phyloP scores from a whole-genome alignment of 441 rosid genomes.

The Populus tomentosa region DNA sequence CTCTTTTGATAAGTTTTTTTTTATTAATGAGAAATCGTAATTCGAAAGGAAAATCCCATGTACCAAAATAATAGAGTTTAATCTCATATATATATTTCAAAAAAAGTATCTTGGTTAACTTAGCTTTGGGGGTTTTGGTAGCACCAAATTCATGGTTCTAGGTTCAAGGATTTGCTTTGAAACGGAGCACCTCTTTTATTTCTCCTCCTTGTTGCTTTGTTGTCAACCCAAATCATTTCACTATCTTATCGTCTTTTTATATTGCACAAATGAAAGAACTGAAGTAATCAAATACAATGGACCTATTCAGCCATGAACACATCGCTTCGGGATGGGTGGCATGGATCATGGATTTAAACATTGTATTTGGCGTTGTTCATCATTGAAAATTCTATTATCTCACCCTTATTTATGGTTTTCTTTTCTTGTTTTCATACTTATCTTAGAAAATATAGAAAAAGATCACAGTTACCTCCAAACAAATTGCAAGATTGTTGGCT shows the following conservation, averaged over 20 bases:
- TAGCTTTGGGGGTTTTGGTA: neutral
- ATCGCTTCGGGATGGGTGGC: too few species aligned
- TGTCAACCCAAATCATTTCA: neutral
- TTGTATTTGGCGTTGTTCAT: neutral
- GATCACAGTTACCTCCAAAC: slow-evolving; percentile 23
- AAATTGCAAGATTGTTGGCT: slow-evolving; percentile 33
- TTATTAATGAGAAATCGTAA: neutral
- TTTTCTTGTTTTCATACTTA: slow-evolving; percentile 16
- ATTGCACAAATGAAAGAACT: too few species aligned
- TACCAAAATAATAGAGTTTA: neutral
- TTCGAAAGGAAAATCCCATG: neutral
- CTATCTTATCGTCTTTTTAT: too few species aligned
- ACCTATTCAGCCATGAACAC: too few species aligned
- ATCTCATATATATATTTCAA: too few species aligned
- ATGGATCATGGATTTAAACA: too few species aligned
- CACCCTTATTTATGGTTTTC: neutral
- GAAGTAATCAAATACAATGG: too few species aligned
- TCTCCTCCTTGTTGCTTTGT: neutral
- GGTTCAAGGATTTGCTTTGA: neutral
- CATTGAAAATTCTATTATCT: neutral
- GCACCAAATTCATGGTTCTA: neutral
- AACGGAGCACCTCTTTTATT: neutral
- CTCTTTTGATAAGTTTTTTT: neutral
- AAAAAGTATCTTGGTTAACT: neutral
- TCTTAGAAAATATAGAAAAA: slow-evolving; percentile 21